Evolutionary conservation across 176 grass and related monocot species (phyloP), one percentile per base, ranked within the genome.

Genomic region (Calamus simplicifolius): DNA sequence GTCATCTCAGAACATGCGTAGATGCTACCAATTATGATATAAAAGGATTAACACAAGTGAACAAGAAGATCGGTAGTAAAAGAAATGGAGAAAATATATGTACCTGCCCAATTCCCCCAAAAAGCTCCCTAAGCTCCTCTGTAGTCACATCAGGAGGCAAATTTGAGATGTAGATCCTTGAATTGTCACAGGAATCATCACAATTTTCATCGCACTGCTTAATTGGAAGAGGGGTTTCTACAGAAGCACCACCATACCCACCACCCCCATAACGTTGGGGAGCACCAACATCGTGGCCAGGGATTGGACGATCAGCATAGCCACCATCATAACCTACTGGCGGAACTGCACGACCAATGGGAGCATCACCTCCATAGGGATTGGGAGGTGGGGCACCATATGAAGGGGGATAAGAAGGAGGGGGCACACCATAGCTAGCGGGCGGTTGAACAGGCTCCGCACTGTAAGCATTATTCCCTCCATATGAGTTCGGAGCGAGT

Each of bases 101-200:
- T 83, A 99, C 94, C 85, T 89, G 88, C 49, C 88, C 94, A 14
- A 99, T 99, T 75, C 85, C 88, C 52, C 88, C 88, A 85, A 99
- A 99, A 66, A 99, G 68, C 19, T 99, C 85, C 62, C 83, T 85
- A 56, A 99, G 67, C 77, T 99, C 94, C 43, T 99, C 94, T 76
- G 84, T 68, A 50, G 85, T 85, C 54, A 86, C 94, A 83, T 99
- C 85, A 49, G 85, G 88, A 17, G 94, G 94, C 64, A 99, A 85
- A 60, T 99, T 99, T 59, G 94, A 99, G 43, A 99, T 99, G 59
- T 99, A 99, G 75, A 99, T 99, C 74, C 94, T 99, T 35, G 94
- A 48, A 16, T 93, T 99, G 50, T 99, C 94, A 79, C 94, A 99
- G 25, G 76, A 73, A 30, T 93, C 94, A 38, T 73, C 88, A 71